Conservation (phyloP, 2,329 filamentous ascomycete species). For the Lachnellula hyalina region DNA sequence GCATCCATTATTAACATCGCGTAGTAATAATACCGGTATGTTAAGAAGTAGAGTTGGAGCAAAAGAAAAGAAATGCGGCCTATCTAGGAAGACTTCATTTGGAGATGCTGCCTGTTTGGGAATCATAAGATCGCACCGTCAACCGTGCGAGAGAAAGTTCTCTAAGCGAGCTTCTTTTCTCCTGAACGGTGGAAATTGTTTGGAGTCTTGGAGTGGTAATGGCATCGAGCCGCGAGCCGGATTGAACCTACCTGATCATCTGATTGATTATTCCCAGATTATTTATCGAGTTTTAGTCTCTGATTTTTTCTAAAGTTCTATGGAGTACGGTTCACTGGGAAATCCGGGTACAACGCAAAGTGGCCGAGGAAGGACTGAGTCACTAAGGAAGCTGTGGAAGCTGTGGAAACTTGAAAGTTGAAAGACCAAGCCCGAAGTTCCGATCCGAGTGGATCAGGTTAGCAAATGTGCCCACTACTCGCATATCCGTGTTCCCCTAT, state of each 20-base stretch:
- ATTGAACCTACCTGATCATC: not conserved
- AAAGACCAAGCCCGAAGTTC: too few relatives aligned
- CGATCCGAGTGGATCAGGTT: too few relatives aligned
- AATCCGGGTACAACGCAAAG: too few relatives aligned
- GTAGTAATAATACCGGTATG: too few relatives aligned
- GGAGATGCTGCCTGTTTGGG: conserved; percentile 3
- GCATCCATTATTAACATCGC: not conserved
- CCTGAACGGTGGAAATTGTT: not conserved
- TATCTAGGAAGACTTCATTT: conserved; percentile 1
- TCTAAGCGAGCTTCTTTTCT: not conserved
- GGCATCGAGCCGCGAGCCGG: too few relatives aligned
- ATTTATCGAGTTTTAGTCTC: not conserved
- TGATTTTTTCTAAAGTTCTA: too few relatives aligned
- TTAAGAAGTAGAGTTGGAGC: not conserved
- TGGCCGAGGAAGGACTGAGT: too few relatives aligned
- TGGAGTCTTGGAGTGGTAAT: not conserved
- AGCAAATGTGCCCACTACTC: too few relatives aligned
- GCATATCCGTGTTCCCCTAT: too few relatives aligned
- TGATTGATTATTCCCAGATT: not conserved
- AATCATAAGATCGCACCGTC: not conserved
- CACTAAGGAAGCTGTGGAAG: too few relatives aligned
- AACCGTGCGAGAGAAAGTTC: not conserved
- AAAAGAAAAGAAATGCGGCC: not conserved
- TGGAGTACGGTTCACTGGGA: not conserved
- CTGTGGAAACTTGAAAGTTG: too few relatives aligned